Conservation (phyloP, 1,284 basidiomycete genomes). For the Trichosporon ovoides region DNA sequence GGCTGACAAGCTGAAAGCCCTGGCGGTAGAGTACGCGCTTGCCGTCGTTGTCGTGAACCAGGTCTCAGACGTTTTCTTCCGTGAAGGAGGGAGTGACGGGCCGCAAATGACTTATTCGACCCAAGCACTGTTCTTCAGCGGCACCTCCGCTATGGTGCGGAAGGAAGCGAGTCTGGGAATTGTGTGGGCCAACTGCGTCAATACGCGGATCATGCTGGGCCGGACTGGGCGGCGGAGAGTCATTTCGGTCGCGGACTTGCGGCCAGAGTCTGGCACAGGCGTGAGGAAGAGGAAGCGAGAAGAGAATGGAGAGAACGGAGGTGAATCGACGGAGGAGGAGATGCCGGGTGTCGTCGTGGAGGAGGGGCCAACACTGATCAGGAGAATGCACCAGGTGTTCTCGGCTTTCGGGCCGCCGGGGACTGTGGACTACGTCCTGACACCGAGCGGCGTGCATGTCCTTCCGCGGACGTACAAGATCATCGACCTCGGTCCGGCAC, state of each 20-base stretch:
- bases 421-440: constrained; percentile 68
- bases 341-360: constrained; percentile 7
- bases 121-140: constrained; percentile 68
- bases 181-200: constrained; percentile 85
- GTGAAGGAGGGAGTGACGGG: constrained; percentile 13
- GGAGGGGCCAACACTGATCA: constrained; percentile 48
- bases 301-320: not conserved
- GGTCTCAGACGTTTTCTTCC: constrained; percentile 65
- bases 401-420: constrained; percentile 58
- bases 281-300: constrained; percentile 2
- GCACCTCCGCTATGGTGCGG: constrained; percentile 55
- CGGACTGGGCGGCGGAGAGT: constrained; percentile 65
- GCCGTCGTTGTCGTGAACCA: constrained; percentile 81
- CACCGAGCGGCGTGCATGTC: constrained; percentile 55
- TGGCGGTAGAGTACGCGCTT: constrained; percentile 61
- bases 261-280: not conserved
- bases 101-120: constrained; percentile 58
- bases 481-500: constrained; percentile 21
- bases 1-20: constrained; percentile 60
- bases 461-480: constrained; percentile 23
- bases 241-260: constrained; percentile 45
- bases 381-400: constrained; percentile 61
- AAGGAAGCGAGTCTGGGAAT: constrained; percentile 81
- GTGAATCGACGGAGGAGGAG: too few species aligned
- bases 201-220: constrained; percentile 71